Percentiles rank a stretch among this genome's conserved stretches.
These are phyloP conservation scores for Poterioochromonas sp. DNA, from an alignment of 352 stramenopile genomes.

Conservation along the genomic window DNA sequence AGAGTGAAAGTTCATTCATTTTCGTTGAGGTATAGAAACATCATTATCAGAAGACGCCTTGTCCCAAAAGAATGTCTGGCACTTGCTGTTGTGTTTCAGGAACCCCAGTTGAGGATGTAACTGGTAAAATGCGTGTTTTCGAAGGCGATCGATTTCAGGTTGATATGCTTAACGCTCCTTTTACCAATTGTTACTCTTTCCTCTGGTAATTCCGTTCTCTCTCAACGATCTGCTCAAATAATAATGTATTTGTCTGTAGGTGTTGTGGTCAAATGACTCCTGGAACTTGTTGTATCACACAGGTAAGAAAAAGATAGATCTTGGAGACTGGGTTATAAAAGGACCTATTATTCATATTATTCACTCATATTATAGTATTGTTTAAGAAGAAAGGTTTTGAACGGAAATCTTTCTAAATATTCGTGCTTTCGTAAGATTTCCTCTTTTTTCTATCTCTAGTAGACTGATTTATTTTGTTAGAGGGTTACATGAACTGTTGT, in stretches of 20 bases:
- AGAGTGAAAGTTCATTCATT: too few relatives aligned
- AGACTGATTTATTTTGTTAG: too few relatives aligned
- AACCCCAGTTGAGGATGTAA: not conserved
- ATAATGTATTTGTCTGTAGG: not conserved
- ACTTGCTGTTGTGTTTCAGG: constrained; percentile 7
- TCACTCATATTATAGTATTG: not conserved
- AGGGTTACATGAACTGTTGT: too few relatives aligned
- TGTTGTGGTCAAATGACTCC: constrained; percentile 24
- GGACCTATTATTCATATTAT: not conserved
- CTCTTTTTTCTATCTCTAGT: not conserved
- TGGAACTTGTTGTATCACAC: not conserved
- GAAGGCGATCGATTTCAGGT: not conserved
- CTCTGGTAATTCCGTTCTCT: too few relatives aligned
- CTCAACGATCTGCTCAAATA: too few relatives aligned
- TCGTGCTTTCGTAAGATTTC: not conserved
- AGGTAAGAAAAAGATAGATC: not conserved
- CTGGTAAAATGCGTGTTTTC: not conserved
- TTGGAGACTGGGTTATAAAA: not conserved
- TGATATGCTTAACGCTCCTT: constrained; percentile 4
- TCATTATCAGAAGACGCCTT: too few relatives aligned
- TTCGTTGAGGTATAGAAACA: too few relatives aligned
- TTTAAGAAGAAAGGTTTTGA: not conserved
- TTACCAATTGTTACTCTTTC: not conserved
- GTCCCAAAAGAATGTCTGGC: too few relatives aligned
- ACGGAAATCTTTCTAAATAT: constrained; percentile 4